A percentile compares a stretch with the other conserved stretches of the same genome.
Conservation (phyloP, 306 rosid genomes). For the Sesbania bispinosa region DNA sequence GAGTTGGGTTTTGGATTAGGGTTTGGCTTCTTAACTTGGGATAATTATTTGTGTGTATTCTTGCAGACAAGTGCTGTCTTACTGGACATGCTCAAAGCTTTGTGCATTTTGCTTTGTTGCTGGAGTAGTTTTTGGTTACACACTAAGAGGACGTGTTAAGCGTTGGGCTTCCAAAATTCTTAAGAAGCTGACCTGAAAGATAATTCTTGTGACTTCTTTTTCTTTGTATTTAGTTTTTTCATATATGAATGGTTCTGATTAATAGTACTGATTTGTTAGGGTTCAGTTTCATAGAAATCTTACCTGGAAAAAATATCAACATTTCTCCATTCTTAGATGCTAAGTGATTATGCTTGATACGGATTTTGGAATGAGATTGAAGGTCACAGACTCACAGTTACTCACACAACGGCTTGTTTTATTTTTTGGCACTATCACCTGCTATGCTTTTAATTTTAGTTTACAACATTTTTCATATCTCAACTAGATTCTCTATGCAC, state of each 20-base stretch:
- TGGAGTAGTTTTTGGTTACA: constrained; percentile 72
- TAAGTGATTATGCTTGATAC: neutral
- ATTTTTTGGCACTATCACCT: neutral
- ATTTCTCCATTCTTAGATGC: neutral
- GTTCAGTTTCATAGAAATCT: neutral
- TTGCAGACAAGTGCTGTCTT: constrained; percentile 57
- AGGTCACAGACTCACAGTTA: no score
- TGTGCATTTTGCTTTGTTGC: constrained; percentile 77
- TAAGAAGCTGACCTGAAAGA: constrained; percentile 50
- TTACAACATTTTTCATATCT: neutral
- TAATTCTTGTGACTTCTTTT: constrained; percentile 23
- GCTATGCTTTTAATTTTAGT: neutral
- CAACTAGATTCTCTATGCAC: neutral
- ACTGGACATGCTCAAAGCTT: constrained; percentile 76
- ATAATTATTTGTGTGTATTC: neutral
- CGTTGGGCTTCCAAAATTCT: constrained; percentile 72
- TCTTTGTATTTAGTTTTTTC: neutral
- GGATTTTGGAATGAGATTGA: neutral
- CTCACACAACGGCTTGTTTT: neutral
- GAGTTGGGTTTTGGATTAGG: neutral
- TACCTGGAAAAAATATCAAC: no score
- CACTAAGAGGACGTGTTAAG: constrained; percentile 61
- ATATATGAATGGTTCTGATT: neutral
- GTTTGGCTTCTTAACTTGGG: neutral
- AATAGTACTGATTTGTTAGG: neutral